Conservation (phyloP, 306 rosid genomes). For the Castanea mollissima region DNA sequence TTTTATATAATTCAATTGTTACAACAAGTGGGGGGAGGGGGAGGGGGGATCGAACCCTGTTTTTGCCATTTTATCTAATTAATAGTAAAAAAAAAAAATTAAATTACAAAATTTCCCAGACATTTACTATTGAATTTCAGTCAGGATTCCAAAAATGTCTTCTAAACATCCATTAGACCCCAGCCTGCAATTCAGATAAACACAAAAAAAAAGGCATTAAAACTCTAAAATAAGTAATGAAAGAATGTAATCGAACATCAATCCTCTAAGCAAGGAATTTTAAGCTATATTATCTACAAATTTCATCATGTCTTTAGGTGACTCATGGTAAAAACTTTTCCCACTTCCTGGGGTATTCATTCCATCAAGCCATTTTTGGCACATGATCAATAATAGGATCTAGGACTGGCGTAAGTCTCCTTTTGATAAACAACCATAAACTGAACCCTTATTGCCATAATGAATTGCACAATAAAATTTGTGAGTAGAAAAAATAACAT, state of each 20-base stretch:
- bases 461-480: neutral
- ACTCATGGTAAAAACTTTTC: neutral
- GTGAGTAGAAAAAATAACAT: neutral
- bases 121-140: neutral
- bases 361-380: neutral
- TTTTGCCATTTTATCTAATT: no score
- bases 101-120: neutral
- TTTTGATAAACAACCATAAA: neutral
- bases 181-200: conserved; percentile 23
- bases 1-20: no score
- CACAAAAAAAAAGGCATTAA: conserved; percentile 15
- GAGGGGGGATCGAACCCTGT: no score
- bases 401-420: neutral
- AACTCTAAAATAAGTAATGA: neutral
- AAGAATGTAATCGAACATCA: neutral
- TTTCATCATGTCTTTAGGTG: neutral
- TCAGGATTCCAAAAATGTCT: conserved; percentile 3
- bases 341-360: neutral
- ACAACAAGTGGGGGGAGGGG: no score
- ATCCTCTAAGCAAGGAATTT: neutral
- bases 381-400: neutral
- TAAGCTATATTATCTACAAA: neutral
- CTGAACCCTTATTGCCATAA: neutral
- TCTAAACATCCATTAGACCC: neutral
- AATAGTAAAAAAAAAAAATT: no score